A percentile compares a stretch with the other conserved stretches of the same genome.
These are phyloP conservation scores for Trichaptum fuscoviolaceum DNA, from an alignment of 768 basidiomycete species.

Conservation along the genomic window DNA sequence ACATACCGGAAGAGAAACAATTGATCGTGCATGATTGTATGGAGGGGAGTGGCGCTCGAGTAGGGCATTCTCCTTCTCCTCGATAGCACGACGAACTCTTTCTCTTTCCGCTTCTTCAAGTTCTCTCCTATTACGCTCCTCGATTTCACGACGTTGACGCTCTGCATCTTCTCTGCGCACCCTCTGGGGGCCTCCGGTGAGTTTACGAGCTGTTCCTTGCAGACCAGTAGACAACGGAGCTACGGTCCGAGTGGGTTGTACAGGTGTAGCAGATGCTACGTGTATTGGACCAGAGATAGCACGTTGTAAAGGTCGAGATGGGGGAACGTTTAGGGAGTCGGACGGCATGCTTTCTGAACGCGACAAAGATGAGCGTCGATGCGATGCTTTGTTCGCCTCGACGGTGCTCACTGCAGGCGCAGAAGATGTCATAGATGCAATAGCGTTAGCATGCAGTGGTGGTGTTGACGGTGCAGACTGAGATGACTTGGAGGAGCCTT, in stretches of 20 bases:
- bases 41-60: conserved; percentile 10
- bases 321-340: conserved; percentile 11
- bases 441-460: conserved; percentile 17
- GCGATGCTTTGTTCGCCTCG: conserved; percentile 14
- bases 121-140: conserved; percentile 14
- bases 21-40: not conserved
- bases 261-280: conserved; percentile 5
- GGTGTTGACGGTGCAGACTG: conserved; percentile 40
- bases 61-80: conserved; percentile 36
- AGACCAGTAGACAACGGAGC: conserved; percentile 28
- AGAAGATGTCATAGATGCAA: not conserved
- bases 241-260: not conserved
- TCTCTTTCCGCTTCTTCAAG: conserved; percentile 1
- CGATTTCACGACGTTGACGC: conserved; percentile 28
- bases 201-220: conserved; percentile 29
- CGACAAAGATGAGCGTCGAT: conserved; percentile 48
- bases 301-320: conserved; percentile 57
- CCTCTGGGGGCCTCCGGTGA: conserved; percentile 20
- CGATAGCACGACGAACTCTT: conserved; percentile 18
- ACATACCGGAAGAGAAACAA: not conserved
- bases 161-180: conserved; percentile 23
- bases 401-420: not conserved
- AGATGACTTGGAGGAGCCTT: conserved; percentile 41
- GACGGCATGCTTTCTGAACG: conserved; percentile 63
- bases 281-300: conserved; percentile 53